Conservation (phyloP, 352 stramenopile genomes). For the Elongisporangium prolatum region DNA sequence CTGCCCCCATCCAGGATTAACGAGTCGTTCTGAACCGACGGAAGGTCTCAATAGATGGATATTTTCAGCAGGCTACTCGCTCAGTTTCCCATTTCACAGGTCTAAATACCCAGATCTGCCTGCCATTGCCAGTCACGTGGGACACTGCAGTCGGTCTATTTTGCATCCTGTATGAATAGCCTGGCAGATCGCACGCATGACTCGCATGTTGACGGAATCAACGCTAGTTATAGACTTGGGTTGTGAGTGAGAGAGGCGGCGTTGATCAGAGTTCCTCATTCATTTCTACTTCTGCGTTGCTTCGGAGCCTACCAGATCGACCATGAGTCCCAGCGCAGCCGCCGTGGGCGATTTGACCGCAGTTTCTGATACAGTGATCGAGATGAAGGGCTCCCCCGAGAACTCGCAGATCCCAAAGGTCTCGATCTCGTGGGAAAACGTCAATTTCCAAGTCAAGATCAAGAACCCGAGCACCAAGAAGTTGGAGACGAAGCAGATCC, state of each 20-base stretch:
- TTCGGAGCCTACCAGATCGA: background rate
- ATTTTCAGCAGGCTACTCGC: too few relatives aligned
- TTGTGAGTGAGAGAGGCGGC: background rate
- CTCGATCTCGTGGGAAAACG: conserved; percentile 25
- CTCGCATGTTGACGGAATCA: background rate
- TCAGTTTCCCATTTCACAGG: too few relatives aligned
- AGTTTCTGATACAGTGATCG: background rate
- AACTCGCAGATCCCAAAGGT: conserved; percentile 19
- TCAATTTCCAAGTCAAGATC: conserved; percentile 21
- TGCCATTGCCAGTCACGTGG: too few relatives aligned
- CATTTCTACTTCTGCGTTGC: background rate
- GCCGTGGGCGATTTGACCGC: background rate
- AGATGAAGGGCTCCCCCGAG: background rate
- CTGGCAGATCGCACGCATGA: too few relatives aligned
- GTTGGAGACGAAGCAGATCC: conserved; percentile 32
- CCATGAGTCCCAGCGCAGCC: background rate
- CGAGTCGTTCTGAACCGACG: background rate
- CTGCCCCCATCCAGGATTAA: background rate
- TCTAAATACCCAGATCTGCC: too few relatives aligned
- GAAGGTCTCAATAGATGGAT: background rate
- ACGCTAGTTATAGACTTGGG: background rate
- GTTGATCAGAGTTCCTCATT: too few relatives aligned
- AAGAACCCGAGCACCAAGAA: conserved; percentile 18
- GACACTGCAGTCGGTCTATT: too few relatives aligned
- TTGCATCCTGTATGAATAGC: background rate